Conservation (phyloP, 441 rosid species). For the Kokia cookei region DNA sequence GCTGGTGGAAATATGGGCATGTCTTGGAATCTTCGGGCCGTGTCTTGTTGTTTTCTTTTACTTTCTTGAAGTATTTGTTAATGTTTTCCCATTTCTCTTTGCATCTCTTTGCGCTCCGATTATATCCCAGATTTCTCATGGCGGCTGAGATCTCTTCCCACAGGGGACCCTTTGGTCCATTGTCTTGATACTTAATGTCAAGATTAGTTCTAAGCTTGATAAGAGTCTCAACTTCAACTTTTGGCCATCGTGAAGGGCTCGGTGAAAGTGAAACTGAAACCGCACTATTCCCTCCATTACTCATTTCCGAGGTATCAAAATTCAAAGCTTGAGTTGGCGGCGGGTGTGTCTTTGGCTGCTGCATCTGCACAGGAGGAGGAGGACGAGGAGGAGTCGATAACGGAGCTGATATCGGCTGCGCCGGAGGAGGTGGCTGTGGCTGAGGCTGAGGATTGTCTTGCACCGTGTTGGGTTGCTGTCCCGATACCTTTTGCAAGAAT, state of each 20-base stretch:
- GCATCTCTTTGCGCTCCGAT: constrained; percentile 51
- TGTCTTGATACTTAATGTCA: constrained; percentile 37
- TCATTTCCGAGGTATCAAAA: constrained; percentile 3
- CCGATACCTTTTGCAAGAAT: constrained; percentile 45
- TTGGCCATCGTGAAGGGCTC: constrained; percentile 60
- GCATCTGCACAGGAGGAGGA: background rate
- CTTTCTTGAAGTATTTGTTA: constrained; percentile 64
- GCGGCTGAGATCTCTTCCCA: constrained; percentile 58
- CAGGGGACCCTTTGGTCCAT: constrained; percentile 50
- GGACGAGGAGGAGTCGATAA: background rate
- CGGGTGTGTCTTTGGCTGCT: constrained; percentile 10
- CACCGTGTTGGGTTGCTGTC: constrained; percentile 9
- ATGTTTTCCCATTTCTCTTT: constrained; percentile 77
- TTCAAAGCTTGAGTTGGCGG: background rate
- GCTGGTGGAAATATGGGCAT: constrained; percentile 43
- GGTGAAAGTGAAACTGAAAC: background rate
- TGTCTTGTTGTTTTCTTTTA: constrained; percentile 45
- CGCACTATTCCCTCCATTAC: constrained; percentile 19
- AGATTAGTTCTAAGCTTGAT: constrained; percentile 39
- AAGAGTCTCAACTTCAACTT: constrained; percentile 47
- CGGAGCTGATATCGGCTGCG: constrained; percentile 3
- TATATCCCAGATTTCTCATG: constrained; percentile 41
- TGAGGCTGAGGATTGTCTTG: background rate
- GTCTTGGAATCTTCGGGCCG: constrained; percentile 48
- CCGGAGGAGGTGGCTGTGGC: background rate